phyloP scores from a whole-genome alignment of 805 yeast species.

The Schwanniomyces pseudopolymorphus region DNA sequence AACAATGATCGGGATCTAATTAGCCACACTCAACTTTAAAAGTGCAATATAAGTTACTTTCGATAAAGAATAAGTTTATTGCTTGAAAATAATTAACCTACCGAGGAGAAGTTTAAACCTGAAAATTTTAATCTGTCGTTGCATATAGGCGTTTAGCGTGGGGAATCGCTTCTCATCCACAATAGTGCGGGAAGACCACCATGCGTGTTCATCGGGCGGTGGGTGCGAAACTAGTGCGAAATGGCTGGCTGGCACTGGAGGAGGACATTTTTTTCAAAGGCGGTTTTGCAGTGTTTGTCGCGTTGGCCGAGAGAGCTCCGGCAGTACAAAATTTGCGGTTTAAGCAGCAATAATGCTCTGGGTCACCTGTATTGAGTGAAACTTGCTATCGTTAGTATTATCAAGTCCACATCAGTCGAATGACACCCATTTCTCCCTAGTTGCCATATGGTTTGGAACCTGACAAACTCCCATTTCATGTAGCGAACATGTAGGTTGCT shows the following conservation, averaged over 20 bases:
- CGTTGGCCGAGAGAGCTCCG: neutral
- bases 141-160: neutral
- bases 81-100: neutral
- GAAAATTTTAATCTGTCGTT: neutral
- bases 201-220: neutral
- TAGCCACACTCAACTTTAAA: neutral
- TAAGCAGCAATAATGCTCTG: neutral
- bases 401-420: too few relatives aligned
- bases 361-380: neutral
- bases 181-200: neutral
- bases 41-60: neutral
- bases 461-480: neutral
- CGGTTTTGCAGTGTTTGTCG: slow-evolving; percentile 1
- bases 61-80: neutral
- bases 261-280: neutral
- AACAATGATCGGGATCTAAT: neutral
- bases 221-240: neutral
- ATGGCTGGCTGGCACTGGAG: neutral
- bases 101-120: neutral
- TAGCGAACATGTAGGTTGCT: neutral
- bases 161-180: neutral
- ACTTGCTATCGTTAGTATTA: neutral
- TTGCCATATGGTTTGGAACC: neutral
- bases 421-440: neutral
- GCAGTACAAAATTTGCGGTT: neutral